phyloP scores from a whole-genome alignment of 176 grass and related monocot species.

The Lolium multiflorum region DNA sequence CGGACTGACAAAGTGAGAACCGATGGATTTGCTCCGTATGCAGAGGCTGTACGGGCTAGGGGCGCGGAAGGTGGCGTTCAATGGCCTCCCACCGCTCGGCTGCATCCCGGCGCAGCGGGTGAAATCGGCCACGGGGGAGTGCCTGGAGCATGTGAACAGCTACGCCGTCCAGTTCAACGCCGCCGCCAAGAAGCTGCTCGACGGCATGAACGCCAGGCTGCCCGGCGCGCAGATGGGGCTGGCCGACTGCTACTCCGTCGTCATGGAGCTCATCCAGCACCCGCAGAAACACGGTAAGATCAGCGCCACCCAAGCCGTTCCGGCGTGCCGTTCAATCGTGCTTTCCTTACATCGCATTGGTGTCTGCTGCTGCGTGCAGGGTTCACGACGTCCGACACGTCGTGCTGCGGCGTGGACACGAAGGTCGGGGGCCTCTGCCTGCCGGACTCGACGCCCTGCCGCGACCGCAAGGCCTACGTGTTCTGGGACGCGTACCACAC shows the following conservation, averaged over 20 bases:
- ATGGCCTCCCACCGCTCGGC: slow-evolving; percentile 73
- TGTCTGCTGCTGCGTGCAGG: slow-evolving; percentile 43
- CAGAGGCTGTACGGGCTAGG: slow-evolving; percentile 83
- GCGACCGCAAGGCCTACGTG: slow-evolving; percentile 75
- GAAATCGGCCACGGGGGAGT: slow-evolving; percentile 51
- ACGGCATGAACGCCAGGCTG: slow-evolving; percentile 61
- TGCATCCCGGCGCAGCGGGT: slow-evolving; percentile 92
- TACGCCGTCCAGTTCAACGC: slow-evolving; percentile 82
- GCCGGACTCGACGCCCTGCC: slow-evolving; percentile 71
- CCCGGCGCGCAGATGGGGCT: slow-evolving; percentile 71
- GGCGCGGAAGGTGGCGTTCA: slow-evolving; percentile 77
- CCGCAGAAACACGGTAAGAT: slow-evolving; percentile 66
- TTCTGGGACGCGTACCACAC: slow-evolving; percentile 99
- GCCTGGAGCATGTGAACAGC: slow-evolving; percentile 63
- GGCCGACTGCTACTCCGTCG: slow-evolving; percentile 70
- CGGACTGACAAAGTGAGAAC: neutral
- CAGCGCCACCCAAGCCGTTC: neutral
- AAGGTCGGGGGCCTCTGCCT: slow-evolving; percentile 79
- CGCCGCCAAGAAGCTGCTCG: slow-evolving; percentile 66
- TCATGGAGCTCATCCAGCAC: slow-evolving; percentile 87
- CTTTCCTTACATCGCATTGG: neutral
- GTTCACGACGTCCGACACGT: slow-evolving; percentile 80
- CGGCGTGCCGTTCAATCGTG: neutral
- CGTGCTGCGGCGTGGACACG: slow-evolving; percentile 91
- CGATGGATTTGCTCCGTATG: neutral